Conservation (phyloP, 1,139 yeast genomes). For the Insectozyma bohioensis region DNA sequence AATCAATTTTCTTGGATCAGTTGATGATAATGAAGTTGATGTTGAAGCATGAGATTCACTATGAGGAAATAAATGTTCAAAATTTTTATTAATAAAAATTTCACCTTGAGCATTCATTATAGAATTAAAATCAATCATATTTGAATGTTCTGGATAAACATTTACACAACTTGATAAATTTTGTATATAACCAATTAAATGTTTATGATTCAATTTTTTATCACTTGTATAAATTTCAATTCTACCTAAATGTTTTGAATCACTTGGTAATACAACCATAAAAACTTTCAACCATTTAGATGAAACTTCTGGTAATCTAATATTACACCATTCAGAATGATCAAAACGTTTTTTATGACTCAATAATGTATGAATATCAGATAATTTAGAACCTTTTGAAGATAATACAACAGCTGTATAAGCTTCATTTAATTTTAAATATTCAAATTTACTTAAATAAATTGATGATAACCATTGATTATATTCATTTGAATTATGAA, state of each 20-base stretch:
- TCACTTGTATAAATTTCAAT: constrained; percentile 51
- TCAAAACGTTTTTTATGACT: constrained; percentile 46
- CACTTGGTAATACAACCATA: constrained; percentile 45
- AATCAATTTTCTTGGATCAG: constrained; percentile 13
- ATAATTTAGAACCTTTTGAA: constrained; percentile 51
- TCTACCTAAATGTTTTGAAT: constrained; percentile 41
- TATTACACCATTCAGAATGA: constrained; percentile 55
- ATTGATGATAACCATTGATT: constrained; percentile 47
- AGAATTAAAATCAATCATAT: constrained; percentile 53
- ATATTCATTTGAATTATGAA: constrained; percentile 32
- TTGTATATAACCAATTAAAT: constrained; percentile 46
- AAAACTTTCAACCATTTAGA: constrained; percentile 55
- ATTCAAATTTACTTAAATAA: constrained; percentile 49
- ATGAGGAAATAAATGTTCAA: constrained; percentile 29
- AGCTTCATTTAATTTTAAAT: constrained; percentile 51
- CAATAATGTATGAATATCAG: constrained; percentile 54
- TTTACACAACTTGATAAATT: constrained; percentile 44
- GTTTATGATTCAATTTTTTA: constrained; percentile 39
- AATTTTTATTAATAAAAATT: constrained; percentile 43
- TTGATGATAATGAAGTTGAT: constrained; percentile 1
- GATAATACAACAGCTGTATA: constrained; percentile 57
- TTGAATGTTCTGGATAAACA: constrained; percentile 55
- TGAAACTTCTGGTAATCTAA: constrained; percentile 55
- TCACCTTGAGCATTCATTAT: constrained; percentile 53
- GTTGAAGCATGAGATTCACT: constrained; percentile 7